Evolutionary conservation across 768 basidiomycete species (phyloP).

Genomic region (Mycena venus): DNA sequence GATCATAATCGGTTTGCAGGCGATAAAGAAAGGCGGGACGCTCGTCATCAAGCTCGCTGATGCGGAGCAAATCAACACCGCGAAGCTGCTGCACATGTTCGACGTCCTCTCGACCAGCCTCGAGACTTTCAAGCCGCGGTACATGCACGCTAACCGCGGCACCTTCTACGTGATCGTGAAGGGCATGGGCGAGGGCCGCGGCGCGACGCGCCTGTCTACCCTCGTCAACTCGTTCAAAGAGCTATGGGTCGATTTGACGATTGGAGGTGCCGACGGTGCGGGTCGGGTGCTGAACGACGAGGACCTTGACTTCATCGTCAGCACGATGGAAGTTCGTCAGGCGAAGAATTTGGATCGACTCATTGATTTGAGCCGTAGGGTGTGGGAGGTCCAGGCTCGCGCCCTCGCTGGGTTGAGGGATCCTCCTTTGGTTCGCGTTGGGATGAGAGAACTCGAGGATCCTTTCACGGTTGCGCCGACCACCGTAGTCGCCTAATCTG

Average conservation of each 20-base stretch:
- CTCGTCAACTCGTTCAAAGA: conserved; percentile 28
- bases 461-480: conserved; percentile 10
- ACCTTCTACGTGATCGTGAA: conserved; percentile 42
- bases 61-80: conserved; percentile 37
- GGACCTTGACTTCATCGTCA: conserved; percentile 32
- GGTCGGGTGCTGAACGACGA: conserved; percentile 27
- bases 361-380: conserved; percentile 19
- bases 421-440: conserved; percentile 17
- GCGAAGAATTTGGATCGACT: conserved; percentile 27
- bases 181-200: conserved; percentile 34
- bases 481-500: background rate
- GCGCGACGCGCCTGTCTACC: conserved; percentile 4
- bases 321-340: conserved; percentile 30
- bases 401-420: conserved; percentile 24
- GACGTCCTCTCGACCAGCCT: conserved; percentile 36
- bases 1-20: conserved; percentile 39
- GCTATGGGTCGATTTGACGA: conserved; percentile 31
- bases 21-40: conserved; percentile 28
- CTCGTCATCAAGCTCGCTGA: conserved; percentile 40
- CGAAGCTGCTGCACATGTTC: conserved; percentile 41
- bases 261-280: conserved; percentile 30
- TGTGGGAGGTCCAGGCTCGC: conserved; percentile 34
- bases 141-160: conserved; percentile 39
- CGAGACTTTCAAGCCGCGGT: conserved; percentile 36
- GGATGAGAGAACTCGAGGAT: conserved; percentile 20